Base-by-base conservation (phyloP, 192 early-diverging fungal species). In the Podila minutissima region DNA sequence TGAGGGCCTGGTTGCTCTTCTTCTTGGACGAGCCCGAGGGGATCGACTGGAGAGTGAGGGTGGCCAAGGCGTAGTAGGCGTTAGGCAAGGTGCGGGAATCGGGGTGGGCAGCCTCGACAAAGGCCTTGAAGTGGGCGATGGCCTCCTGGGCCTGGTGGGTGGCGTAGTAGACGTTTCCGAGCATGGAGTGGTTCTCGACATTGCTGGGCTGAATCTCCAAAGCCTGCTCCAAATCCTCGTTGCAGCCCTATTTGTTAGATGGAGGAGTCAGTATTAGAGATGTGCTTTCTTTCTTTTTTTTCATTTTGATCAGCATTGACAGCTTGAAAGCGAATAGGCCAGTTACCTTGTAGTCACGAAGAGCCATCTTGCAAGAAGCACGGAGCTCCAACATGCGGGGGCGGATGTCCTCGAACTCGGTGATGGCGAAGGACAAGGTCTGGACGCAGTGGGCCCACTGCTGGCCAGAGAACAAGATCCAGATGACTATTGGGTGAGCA, bases 371-470 rank as follows among this genome's bases (percentile, higher is more conserved):
- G 73, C 89, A 90, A 33, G 84, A 83, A 55, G 88, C 85, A 66
- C 88, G 88, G 69, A 90, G 74, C 68, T 85, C 86, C 49, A 72
- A 69, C 66, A 89, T 67, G 59, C 89, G 85, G n/a, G 84, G 85
- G 72, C 85, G 83, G 66, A 90, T 71, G 20, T 83, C 73, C 32
- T 67, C 75, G 66, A 88, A 89, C 51, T 86, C 86, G 41, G 84
- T 82, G 58, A 90, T 84, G 35, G 88, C 89, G 28, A 90, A 79
- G 41, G 74, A 79, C 58, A 90, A 69, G 58, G 89, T 90, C 57
- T 86, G 85, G 64, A 88, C 79, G 71, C 88, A 89, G 69, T 88
- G 88, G 65, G 84, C 78, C 53, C 55, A 90, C 74, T 90, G 89
- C 67, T 84, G 86, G 41, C 89, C 89, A 46, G 84, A 83, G 67